Base-by-base conservation (phyloP, 306 rosid species). In the Begonia peltatifolia region DNA sequence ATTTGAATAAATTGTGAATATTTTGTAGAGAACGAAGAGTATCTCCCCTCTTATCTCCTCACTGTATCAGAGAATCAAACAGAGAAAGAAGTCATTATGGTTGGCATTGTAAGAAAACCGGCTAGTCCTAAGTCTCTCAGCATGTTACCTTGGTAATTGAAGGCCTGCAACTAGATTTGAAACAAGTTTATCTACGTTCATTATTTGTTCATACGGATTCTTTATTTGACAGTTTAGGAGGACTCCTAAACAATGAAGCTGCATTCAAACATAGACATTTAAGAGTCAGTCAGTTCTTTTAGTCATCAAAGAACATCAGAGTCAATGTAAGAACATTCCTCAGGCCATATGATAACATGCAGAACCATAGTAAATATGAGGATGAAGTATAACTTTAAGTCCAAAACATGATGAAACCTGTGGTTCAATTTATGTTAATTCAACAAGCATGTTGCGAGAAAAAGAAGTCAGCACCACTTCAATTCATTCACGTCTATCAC, bases 21-120 rank as follows among this genome's bases (percentile, higher is more conserved):
- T 35, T 75, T 75, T 83, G 77, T 86, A 86, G 42, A 90, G 76
- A 65, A 86, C 79, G 73, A 83, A 90, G 59, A 86, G 80, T 44
- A 79, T 74, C 68, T 86, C 95, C 52, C 99, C 95, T 10, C 87
- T 76, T 72, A 83, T 81, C 68, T 86, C 99, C 66, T 90, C 95
- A 49, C 95, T 90, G 83, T 56, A 66, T 48, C 42, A 13, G 30
- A 41, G 66, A 60, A 47, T 18, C 11, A 9, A 75, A 18, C 20
- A 56, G 43, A 53, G 41, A 42, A 17, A 47, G 48, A 62, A 16
- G 44, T 42, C 14, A 23, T 50, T 18, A 57, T 42, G 46, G 30
- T 50, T 30, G 42, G 2, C 38, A 14, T 15, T 46, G 57, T 57
- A 50, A 60, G 10, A 43, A 30, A 44, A 63, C 47, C 35, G 10